Base-by-base conservation (phyloP, 1,284 basidiomycete species). In the Papiliotrema nemorosa region DNA sequence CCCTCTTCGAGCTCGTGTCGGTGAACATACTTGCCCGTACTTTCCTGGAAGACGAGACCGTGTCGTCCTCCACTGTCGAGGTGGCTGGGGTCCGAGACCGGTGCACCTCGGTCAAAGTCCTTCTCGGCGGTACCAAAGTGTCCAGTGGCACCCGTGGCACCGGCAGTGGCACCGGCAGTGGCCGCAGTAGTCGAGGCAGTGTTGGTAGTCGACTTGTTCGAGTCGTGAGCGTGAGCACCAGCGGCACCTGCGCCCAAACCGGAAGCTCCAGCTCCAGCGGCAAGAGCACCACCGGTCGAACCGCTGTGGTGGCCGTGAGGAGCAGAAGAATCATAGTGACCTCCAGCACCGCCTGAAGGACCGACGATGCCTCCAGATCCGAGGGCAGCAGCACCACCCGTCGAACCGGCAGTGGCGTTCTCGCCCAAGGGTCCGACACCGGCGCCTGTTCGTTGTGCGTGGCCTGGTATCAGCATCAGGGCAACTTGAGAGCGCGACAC, bases 21-120 rank as follows among this genome's bases (percentile, higher is more conserved):
- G 51, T 58, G 57, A 5, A 55, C 68, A 47, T 73, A 75, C 57
- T 76, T 75, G 38, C 73, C 73, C 35, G 57, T 57, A 7, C 50
- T 37, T 35, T 62, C 60, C 16, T 66, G 40, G 43, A 52, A 65
- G 22, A 69, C 64, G 16, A 69, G 52, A 13, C 54, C 53, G 58
- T 69, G 64, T 22, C 55, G 59, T 26, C 58, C 57, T 22, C 64
- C 66, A 41, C 62, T 57, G 54, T 69, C 66, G 44, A 69, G 54
- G n/a, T 59, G 54, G 35, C 60, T 55, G 34, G 66, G 66, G 55
- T 68, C 48, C 24, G 55, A 57, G 31, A 68, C 31, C 22, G 66
- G 64, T 24, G 41, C 49, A 40, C 58, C 58, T 38, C 58, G 58
- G 10, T 50, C 27, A 25, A 52, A 39, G 31, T 56, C 57, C 36